Percentiles rank a stretch among this genome's conserved stretches.
phyloP scores from a whole-genome alignment of 2,329 filamentous ascomycete species.

The Bipolaris bicolor region DNA sequence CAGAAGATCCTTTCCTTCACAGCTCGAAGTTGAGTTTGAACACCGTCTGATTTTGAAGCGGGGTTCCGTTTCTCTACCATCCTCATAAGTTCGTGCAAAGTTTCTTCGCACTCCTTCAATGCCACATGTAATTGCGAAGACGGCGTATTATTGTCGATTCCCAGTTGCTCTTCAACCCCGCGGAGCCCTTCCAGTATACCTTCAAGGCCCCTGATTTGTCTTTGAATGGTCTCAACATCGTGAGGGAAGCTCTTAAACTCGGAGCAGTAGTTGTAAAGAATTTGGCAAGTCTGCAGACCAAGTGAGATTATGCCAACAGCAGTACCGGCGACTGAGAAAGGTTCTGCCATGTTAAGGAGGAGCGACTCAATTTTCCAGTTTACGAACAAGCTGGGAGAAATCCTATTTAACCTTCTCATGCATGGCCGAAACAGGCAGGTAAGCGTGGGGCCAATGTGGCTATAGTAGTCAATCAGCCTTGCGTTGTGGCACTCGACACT shows the following conservation, averaged over 20 bases:
- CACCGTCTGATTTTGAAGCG: background rate
- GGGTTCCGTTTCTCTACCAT: background rate
- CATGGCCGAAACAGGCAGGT: background rate
- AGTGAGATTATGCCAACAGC: conserved; percentile 19
- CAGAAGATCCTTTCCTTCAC: background rate
- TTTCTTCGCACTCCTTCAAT: conserved; percentile 2
- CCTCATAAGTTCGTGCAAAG: background rate
- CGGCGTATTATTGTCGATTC: conserved; percentile 11
- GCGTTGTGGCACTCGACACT: too few relatives aligned
- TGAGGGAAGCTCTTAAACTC: conserved; percentile 9
- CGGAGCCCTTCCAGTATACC: conserved; percentile 9
- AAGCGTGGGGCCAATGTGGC: background rate
- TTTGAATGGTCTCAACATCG: conserved; percentile 9
- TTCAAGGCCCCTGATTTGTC: conserved; percentile 11
- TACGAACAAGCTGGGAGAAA: background rate
- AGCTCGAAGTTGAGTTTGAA: background rate
- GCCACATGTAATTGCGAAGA: conserved; percentile 11
- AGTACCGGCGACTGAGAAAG: background rate
- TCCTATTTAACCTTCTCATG: background rate
- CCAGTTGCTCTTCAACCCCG: conserved; percentile 11
- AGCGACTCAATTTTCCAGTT: background rate
- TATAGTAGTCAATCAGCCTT: background rate
- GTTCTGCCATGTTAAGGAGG: background rate
- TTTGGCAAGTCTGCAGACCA: conserved; percentile 21
- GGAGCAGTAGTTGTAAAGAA: conserved; percentile 16